Base-by-base conservation (phyloP, 768 basidiomycete genomes). In the Tylopilus felleus region DNA sequence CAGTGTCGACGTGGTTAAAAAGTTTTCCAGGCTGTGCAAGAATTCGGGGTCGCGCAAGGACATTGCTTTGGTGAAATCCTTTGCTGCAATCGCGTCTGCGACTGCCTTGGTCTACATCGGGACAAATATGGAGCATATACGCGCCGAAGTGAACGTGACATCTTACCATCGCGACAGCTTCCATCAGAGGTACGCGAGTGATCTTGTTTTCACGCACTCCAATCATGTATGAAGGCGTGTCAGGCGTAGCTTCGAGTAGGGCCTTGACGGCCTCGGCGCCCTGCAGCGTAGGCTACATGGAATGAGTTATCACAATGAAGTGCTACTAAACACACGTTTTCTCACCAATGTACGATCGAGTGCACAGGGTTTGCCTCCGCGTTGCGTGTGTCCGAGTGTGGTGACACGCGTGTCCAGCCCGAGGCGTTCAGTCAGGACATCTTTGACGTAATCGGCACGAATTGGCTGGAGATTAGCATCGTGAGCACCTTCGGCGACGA, bases 221-320 rank as follows among this genome's bases (percentile, higher is more conserved):
- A 65, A 99, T 98, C 88, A 99, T 96, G 68, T 95, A 98, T 0
- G 93, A 96, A 5, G 96, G 96, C 0, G 90, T 93, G 19, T 88
- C 83, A 5, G 95, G 93, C 1, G 83, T 89, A 0, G 96, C 82
- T 61, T 88, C 84, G 7, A 98, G 75, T 25, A 98, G 76, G 2
- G 92, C 89, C 49, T 93, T 82, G 46, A 98, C 89, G 2, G 97
- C 96, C 65, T 97, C 90, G 28, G 93, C 80, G 49, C 93, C 95
- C 77, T 99, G 95, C n/a, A 98, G 74, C 1, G 95, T 97, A 1
- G 96, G 93, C 93, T 96, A 62, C 12, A 22, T n/a, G 35, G 5
- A 29, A 49, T 31, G 52, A 21, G 35, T 56, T 29, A 49, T 44
- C 22, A 52, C 29, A 40, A 38, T 21, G 21, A 22, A 23, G 65